Conservation (phyloP, 768 basidiomycete genomes). For the Cantharellus cinnabarinus region DNA sequence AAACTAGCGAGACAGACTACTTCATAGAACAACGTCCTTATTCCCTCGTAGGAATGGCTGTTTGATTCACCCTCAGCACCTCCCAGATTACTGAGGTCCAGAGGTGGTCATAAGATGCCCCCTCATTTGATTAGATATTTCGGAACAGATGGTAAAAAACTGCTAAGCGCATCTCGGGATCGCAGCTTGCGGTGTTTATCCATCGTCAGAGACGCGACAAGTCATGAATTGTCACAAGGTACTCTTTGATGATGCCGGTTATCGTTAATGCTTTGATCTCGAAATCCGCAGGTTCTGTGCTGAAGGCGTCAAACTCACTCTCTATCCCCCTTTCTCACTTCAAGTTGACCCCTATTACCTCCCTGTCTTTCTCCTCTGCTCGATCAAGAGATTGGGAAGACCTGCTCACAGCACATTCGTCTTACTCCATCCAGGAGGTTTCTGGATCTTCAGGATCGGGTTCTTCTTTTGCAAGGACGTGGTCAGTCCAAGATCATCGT, state of each 20-base stretch:
- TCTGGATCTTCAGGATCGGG: conserved; percentile 18
- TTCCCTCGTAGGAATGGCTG: conserved; percentile 67
- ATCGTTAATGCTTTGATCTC: background rate
- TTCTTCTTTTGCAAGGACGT: conserved; percentile 65
- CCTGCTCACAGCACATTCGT: conserved; percentile 66
- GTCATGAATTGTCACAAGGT: conserved; percentile 91
- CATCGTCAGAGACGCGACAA: conserved; percentile 85
- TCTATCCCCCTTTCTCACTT: conserved; percentile 63
- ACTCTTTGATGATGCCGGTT: conserved; percentile 3
- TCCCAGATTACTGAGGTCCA: conserved; percentile 75
- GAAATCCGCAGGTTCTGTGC: conserved; percentile 40
- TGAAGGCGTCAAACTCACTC: conserved; percentile 57
- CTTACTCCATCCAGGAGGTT: background rate
- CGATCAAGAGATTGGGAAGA: conserved; percentile 96
- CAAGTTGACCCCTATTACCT: conserved; percentile 64
- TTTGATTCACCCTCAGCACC: conserved; percentile 79
- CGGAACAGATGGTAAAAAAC: conserved; percentile 89
- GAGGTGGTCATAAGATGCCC: conserved; percentile 80
- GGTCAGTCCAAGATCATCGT: conserved; percentile 69
- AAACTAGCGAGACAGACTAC: background rate
- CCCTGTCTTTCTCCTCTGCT: conserved; percentile 57
- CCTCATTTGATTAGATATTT: conserved; percentile 88
- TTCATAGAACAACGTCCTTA: background rate
- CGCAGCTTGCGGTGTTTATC: conserved; percentile 76
- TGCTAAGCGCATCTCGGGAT: conserved; percentile 76